These are phyloP conservation scores for Triticum timopheevii DNA, from an alignment of 176 grass and related monocot species.

Conservation along the genomic window DNA sequence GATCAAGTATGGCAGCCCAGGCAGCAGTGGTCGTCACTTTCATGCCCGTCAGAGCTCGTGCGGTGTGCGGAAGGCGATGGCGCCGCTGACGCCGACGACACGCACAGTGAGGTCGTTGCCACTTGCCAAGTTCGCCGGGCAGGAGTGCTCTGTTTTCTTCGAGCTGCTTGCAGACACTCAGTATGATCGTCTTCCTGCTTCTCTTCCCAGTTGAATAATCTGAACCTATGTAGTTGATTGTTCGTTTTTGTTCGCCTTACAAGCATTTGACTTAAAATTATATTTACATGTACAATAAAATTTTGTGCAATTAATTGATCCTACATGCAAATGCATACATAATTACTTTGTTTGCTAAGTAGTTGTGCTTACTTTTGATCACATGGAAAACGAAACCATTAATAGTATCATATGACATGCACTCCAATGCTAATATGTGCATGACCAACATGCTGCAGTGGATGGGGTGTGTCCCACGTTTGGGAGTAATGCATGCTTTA, in stretches of 20 bases:
- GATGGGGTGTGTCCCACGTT: neutral
- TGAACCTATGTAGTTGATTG: neutral
- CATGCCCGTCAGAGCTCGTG: neutral
- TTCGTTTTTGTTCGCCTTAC: neutral
- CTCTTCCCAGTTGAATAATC: neutral
- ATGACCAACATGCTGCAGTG: neutral
- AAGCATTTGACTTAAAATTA: no score
- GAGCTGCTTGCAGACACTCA: neutral
- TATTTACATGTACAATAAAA: no score
- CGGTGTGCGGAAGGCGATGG: neutral
- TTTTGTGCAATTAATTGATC: no score
- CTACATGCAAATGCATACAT: no score
- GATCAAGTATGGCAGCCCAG: neutral
- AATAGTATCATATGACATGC: neutral
- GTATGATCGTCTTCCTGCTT: neutral
- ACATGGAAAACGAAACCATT: neutral
- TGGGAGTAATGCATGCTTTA: neutral
- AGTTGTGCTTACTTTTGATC: neutral
- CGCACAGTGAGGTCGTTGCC: no score
- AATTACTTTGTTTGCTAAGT: neutral
- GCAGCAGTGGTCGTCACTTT: neutral
- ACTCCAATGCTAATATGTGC: neutral
- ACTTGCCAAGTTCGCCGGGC: no score
- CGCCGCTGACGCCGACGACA: neutral
- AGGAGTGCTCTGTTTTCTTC: neutral